Evolutionary conservation across 345 rosid species (phyloP).

Genomic region (Gossypium bickii): DNA sequence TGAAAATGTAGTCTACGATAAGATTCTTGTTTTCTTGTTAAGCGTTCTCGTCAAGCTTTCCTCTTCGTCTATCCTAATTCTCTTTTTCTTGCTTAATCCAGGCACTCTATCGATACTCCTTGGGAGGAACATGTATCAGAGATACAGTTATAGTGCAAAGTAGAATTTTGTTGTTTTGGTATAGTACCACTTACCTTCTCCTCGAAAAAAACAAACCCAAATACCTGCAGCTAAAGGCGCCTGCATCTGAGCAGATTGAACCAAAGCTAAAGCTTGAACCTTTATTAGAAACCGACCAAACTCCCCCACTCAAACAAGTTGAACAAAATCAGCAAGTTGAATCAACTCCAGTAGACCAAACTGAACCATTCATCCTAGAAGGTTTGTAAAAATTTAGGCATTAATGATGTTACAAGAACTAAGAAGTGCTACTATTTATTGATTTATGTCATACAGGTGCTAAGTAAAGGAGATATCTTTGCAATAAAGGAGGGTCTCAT

Average conservation of each 20-base stretch:
- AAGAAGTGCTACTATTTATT: conserved; percentile 33
- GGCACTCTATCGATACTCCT: conserved; percentile 81
- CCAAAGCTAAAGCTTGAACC: conserved; percentile 40
- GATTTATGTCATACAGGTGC: conserved; percentile 63
- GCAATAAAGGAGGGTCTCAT: conserved; percentile 39
- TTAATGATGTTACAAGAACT: conserved; percentile 20
- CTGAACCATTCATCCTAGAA: conserved; percentile 77
- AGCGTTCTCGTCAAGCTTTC: neutral
- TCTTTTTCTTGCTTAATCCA: conserved; percentile 22
- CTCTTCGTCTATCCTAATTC: neutral
- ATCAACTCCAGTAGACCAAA: conserved; percentile 39
- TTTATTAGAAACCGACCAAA: conserved; percentile 28
- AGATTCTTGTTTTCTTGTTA: neutral
- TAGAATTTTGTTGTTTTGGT: conserved; percentile 80
- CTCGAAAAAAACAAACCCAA: conserved; percentile 81
- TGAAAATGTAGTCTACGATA: neutral
- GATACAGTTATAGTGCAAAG: conserved; percentile 75
- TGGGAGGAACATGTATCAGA: conserved; percentile 57
- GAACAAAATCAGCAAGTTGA: conserved; percentile 40
- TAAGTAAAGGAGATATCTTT: conserved; percentile 48
- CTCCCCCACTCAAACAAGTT: conserved; percentile 23
- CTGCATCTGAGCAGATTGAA: conserved; percentile 26
- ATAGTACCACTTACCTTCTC: conserved; percentile 75
- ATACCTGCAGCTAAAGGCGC: conserved; percentile 71
- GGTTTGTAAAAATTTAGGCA: conserved; percentile 75